Conservation (phyloP, 2,329 filamentous ascomycete species). For the Cadophora luteo-olivacea region DNA sequence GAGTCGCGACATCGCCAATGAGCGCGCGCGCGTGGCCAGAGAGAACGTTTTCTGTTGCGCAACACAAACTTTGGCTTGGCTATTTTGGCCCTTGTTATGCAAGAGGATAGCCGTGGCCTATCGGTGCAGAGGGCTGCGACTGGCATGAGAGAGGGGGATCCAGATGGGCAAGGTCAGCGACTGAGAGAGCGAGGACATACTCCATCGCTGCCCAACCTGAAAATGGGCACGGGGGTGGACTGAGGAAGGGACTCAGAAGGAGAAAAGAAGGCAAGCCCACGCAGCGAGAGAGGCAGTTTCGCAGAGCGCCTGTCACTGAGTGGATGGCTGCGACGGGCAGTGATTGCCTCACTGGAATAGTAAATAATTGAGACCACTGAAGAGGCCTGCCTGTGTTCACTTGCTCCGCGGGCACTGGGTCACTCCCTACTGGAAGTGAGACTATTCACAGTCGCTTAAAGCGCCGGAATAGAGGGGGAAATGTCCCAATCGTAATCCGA, state of each 20-base stretch:
- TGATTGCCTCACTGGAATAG: slow-evolving; percentile 5
- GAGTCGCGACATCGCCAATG: slow-evolving; percentile 11
- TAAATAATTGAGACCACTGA: slow-evolving; percentile 8
- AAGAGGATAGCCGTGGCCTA: slow-evolving; percentile 10
- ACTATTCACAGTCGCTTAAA: slow-evolving; percentile 15
- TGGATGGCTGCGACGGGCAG: background rate
- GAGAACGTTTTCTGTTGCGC: slow-evolving; percentile 11
- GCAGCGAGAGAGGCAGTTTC: slow-evolving; percentile 2
- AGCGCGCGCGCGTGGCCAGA: slow-evolving; percentile 5
- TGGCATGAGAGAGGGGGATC: slow-evolving; percentile 6
- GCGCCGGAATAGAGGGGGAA: slow-evolving; percentile 3
- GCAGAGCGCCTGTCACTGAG: slow-evolving; percentile 1
- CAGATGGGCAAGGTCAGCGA: slow-evolving; percentile 14
- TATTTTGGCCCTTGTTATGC: slow-evolving; percentile 11
- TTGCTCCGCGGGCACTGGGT: slow-evolving; percentile 3
- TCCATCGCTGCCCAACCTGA: slow-evolving; percentile 19
- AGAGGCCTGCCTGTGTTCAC: slow-evolving; percentile 12
- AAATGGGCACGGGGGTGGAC: slow-evolving; percentile 3
- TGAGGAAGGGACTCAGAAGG: background rate
- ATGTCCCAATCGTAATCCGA: slow-evolving; percentile 11
- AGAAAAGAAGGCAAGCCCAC: background rate
- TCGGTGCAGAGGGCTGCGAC: slow-evolving; percentile 10
- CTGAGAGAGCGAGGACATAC: slow-evolving; percentile 8
- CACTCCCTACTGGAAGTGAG: slow-evolving; percentile 18
- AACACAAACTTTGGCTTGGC: slow-evolving; percentile 13